Conservation (phyloP, 2,329 filamentous ascomycete species). For the Penicillium freii region DNA sequence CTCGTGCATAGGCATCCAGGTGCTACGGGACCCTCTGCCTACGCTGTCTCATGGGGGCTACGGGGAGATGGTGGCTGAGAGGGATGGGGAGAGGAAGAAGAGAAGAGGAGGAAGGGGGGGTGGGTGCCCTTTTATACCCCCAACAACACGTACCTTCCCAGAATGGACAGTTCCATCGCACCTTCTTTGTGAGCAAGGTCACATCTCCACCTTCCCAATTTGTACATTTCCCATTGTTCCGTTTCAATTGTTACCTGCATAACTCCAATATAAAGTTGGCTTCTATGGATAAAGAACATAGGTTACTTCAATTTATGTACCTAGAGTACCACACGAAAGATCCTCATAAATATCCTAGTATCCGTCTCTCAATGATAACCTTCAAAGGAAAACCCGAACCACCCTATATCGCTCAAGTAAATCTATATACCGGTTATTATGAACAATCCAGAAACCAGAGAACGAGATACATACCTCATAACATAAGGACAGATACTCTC, state of each 20-base stretch:
- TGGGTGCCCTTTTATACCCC: neutral
- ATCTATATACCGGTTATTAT: neutral
- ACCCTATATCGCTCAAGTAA: neutral
- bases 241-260: neutral
- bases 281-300: neutral
- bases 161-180: neutral
- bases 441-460: neutral
- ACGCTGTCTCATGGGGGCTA: neutral
- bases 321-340: no score
- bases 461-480: conserved; percentile 21
- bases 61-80: neutral
- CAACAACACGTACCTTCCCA: neutral
- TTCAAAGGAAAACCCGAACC: neutral
- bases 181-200: neutral
- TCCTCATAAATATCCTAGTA: neutral
- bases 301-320: neutral
- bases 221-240: neutral
- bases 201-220: neutral
- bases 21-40: neutral
- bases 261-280: no score
- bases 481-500: conserved; percentile 25
- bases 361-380: neutral
- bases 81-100: neutral
- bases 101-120: neutral
- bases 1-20: neutral